These are phyloP conservation scores for Phytophthora pluvialis DNA, from an alignment of 352 stramenopile genomes.

Conservation along the genomic window DNA sequence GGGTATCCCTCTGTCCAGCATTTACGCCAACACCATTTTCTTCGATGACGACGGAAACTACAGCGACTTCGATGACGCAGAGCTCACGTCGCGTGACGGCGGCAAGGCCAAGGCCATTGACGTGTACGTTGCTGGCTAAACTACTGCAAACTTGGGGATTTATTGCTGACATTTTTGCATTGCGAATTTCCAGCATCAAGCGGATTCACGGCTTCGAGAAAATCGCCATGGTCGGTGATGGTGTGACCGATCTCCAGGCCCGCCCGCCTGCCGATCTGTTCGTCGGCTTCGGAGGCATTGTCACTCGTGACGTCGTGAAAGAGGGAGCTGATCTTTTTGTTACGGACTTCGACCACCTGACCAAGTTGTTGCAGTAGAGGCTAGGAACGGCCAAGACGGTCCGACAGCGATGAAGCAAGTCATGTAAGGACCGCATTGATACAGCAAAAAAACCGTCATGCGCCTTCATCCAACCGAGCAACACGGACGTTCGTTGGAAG, in stretches of 20 bases:
- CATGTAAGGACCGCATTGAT: background rate
- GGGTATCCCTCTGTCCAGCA: slow-evolving; percentile 87
- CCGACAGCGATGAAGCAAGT: background rate
- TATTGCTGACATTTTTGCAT: slow-evolving; percentile 17
- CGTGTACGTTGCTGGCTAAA: slow-evolving; percentile 41
- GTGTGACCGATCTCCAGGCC: slow-evolving; percentile 97
- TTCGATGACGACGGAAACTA: slow-evolving; percentile 93
- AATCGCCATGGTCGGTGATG: slow-evolving; percentile 99
- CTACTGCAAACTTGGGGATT: background rate
- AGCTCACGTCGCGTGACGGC: slow-evolving; percentile 92
- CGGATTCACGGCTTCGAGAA: slow-evolving; percentile 91
- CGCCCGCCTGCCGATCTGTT: slow-evolving; percentile 97
- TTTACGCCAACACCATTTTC: slow-evolving; percentile 98
- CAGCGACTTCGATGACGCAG: slow-evolving; percentile 93
- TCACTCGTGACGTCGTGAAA: slow-evolving; percentile 93
- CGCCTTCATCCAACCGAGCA: background rate
- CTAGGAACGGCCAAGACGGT: background rate
- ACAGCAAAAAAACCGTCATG: background rate
- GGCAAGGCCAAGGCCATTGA: slow-evolving; percentile 85
- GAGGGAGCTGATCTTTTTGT: slow-evolving; percentile 98
- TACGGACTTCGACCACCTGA: slow-evolving; percentile 94
- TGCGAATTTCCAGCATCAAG: slow-evolving; percentile 83
- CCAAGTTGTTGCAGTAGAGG: slow-evolving; percentile 53
- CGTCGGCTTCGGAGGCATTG: slow-evolving; percentile 97
- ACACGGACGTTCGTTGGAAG: slow-evolving; percentile 1